Conservation (phyloP, 73 alveolate species). For the Tetrahymena malaccensis region DNA sequence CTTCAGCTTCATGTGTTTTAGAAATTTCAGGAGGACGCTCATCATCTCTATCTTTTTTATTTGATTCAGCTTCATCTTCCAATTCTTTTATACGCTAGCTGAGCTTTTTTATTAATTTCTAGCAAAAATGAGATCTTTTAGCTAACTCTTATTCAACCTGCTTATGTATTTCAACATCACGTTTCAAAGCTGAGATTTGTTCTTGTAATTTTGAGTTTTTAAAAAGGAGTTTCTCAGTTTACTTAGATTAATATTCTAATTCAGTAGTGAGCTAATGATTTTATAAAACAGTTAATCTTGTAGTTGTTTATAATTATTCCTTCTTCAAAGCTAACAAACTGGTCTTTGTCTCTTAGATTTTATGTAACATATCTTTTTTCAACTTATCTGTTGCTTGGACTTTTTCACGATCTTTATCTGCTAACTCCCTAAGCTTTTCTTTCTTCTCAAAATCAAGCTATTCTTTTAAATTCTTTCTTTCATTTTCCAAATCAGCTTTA, state of each 20-base stretch:
- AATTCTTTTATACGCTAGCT: conserved; percentile 60
- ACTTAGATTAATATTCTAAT: conserved; percentile 89
- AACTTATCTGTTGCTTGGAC: conserved; percentile 73
- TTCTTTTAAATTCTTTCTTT: conserved; percentile 6
- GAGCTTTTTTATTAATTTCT: conserved; percentile 68
- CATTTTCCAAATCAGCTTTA: conserved; percentile 40
- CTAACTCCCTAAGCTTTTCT: conserved; percentile 59
- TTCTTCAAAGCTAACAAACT: conserved; percentile 64
- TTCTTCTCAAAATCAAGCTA: conserved; percentile 60
- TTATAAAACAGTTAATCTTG: conserved; percentile 90
- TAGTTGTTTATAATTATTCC: conserved; percentile 75
- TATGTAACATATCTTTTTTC: conserved; percentile 75
- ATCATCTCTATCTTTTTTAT: conserved; percentile 27
- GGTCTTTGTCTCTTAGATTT: conserved; percentile 74
- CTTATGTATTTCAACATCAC: conserved; percentile 95
- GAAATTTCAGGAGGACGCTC: conserved; percentile 9
- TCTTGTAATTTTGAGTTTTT: conserved; percentile 83
- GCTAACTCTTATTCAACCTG: conserved; percentile 94
- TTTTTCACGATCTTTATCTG: conserved; percentile 78
- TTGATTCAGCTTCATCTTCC: conserved; percentile 54
- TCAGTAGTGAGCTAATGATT: conserved; percentile 94
- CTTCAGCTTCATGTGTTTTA: conserved; percentile 23
- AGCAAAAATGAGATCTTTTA: conserved; percentile 82
- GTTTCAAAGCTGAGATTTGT: conserved; percentile 73
- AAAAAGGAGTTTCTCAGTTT: conserved; percentile 83